Conservation (phyloP, 2,329 filamentous ascomycete genomes). For the Pseudogymnoascus verrucosus region DNA sequence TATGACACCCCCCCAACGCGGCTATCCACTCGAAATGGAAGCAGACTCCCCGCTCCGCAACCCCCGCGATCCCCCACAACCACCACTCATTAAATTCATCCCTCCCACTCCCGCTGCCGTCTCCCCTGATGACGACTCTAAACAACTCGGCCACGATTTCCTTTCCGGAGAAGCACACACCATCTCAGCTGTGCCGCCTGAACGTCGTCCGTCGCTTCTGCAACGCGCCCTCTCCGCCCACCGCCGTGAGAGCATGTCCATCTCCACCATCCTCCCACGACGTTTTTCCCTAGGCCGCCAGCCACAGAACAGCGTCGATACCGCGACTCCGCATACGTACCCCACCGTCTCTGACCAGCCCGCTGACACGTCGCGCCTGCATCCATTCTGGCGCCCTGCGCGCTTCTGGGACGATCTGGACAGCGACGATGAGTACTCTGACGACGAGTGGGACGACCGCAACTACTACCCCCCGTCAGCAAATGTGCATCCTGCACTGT, state of each 20-base stretch:
- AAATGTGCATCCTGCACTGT: conserved; percentile 26
- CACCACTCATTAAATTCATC: conserved; percentile 49
- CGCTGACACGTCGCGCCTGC: conserved; percentile 45
- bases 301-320: not conserved
- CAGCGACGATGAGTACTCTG: conserved; percentile 26
- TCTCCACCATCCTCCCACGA: conserved; percentile 41
- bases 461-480: not conserved
- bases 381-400: conserved; percentile 55
- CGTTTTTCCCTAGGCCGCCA: conserved; percentile 46
- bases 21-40: conserved; percentile 40
- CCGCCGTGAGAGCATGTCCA: conserved; percentile 35
- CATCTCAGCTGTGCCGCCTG: conserved; percentile 35
- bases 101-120: conserved; percentile 54
- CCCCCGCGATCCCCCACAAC: conserved; percentile 46
- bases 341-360: conserved; percentile 39
- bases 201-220: conserved; percentile 43
- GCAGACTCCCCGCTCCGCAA: conserved; percentile 56
- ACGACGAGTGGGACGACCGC: conserved; percentile 16
- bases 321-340: conserved; percentile 28
- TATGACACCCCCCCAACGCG: conserved; percentile 44
- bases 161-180: conserved; percentile 34
- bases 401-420: conserved; percentile 35
- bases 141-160: conserved; percentile 43
- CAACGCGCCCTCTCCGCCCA: conserved; percentile 38
- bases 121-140: conserved; percentile 47